phyloP scores from a whole-genome alignment of 768 basidiomycete genomes.

The button mushroom (Agaricus bisporus) region DNA sequence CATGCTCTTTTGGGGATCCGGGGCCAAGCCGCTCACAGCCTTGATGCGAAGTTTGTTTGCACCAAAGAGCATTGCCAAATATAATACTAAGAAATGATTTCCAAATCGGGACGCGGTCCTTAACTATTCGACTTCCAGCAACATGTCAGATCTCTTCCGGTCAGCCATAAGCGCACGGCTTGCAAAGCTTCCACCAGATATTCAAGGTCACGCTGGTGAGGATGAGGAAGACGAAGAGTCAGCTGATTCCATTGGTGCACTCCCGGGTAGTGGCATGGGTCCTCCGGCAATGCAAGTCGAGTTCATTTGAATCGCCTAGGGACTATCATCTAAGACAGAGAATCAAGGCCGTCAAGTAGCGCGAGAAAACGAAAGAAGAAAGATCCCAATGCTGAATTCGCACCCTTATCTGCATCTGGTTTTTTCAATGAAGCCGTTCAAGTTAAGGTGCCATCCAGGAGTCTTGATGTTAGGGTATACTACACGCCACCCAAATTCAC shows the following conservation, averaged over 20 bases:
- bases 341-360: conserved; percentile 28
- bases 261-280: conserved; percentile 55
- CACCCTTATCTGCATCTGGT: conserved; percentile 70
- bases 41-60: no score
- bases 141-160: conserved; percentile 70
- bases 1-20: no score
- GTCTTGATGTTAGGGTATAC: conserved; percentile 73
- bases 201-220: conserved; percentile 19
- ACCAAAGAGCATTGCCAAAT: neutral
- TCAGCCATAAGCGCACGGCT: conserved; percentile 73
- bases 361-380: conserved; percentile 23
- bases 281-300: conserved; percentile 54
- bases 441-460: conserved; percentile 56
- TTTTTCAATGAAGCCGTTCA: conserved; percentile 81
- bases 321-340: conserved; percentile 15
- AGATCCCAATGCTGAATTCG: conserved; percentile 52
- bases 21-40: no score
- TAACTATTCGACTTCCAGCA: conserved; percentile 17
- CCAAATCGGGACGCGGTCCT: neutral
- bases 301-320: conserved; percentile 12
- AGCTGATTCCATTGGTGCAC: conserved; percentile 49
- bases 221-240: conserved; percentile 54
- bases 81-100: neutral
- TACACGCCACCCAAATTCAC: conserved; percentile 63
- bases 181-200: conserved; percentile 55